Evolutionary conservation across 108 stramenopile genomes (phyloP).

Genomic region (Cyclotella sp.): DNA sequence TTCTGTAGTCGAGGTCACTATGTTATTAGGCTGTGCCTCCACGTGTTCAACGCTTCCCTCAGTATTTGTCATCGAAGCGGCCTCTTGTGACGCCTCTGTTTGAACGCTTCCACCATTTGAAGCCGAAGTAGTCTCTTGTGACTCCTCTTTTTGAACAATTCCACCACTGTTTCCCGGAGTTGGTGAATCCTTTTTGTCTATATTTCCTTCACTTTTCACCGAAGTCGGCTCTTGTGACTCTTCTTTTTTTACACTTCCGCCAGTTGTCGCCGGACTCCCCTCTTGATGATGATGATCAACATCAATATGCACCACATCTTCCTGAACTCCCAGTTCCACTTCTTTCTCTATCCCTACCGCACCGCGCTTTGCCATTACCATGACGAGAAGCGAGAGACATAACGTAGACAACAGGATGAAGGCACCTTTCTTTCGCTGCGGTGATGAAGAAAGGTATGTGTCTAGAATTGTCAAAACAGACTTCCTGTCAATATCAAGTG

Average conservation of each 20-base stretch:
- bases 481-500: neutral
- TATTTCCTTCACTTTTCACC: neutral
- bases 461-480: neutral
- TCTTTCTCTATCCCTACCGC: slow-evolving; percentile 25
- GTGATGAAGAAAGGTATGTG: slow-evolving; percentile 8
- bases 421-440: slow-evolving; percentile 31
- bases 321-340: slow-evolving; percentile 15
- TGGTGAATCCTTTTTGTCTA: neutral
- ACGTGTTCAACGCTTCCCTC: no score
- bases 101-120: no score
- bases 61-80: no score
- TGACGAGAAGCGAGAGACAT: slow-evolving; percentile 24
- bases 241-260: neutral
- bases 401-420: slow-evolving; percentile 24
- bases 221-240: no score
- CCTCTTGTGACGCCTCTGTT: no score
- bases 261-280: neutral
- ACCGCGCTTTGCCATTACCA: slow-evolving; percentile 19
- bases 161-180: no score
- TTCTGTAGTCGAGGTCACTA: neutral
- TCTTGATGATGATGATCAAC: slow-evolving; percentile 2
- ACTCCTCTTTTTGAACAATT: no score
- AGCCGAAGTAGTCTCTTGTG: no score
- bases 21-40: neutral
- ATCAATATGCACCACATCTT: slow-evolving; percentile 7